Evolutionary conservation across 2,329 filamentous ascomycete species (phyloP), one percentile per base, ranked within the genome.

Genomic region (Talaromyces sp.): DNA sequence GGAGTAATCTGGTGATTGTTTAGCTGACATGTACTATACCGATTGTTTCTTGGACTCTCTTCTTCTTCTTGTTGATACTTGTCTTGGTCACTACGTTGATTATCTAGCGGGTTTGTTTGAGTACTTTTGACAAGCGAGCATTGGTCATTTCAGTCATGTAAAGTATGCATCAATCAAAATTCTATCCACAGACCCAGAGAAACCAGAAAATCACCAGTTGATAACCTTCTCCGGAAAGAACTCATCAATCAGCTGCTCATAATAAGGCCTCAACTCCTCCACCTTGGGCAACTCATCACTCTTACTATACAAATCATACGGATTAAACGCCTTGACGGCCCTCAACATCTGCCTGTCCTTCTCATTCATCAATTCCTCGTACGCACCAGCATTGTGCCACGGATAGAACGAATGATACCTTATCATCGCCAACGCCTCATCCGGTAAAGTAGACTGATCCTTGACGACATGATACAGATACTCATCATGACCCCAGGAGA

Each of bases 361-460:
- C 67, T 90, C 87, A 75, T 89, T 85, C 92, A 96, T 96, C 77
- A 96, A 85, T 78, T 92, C 87, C 67, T 79, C 78, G 80, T 97
- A 97, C 7, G 91, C 92, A 63, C 89, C 89, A 76, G 90, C 89
- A 67, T 84, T 87, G 80, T 96, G 93, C 93, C 92, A 97, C 16
- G 93, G 89, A 79, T 97, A 97, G 80, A 96, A 96, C 6, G 89
- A 92, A 80, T 97, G 93, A 80, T 96, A 96, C 64, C 93, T 84
- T 76, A 97, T 95, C 91, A 97, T 96, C 67, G 92, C 93, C 11
- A 97, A 84, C 0, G 90, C 90, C 84, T 96, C 92, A 56, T 85
- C 84, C 0, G 93, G 93, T 50, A 97, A 84, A 0, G 82, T 89
- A 58, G 86, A 89, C 82, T 96, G 92, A 68, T 90, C 89, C 82